A percentile compares a stretch with the other conserved stretches of the same genome.
Conservation (phyloP, 1,284 basidiomycete genomes). For the Cutaneotrichosporon spelunceum region DNA sequence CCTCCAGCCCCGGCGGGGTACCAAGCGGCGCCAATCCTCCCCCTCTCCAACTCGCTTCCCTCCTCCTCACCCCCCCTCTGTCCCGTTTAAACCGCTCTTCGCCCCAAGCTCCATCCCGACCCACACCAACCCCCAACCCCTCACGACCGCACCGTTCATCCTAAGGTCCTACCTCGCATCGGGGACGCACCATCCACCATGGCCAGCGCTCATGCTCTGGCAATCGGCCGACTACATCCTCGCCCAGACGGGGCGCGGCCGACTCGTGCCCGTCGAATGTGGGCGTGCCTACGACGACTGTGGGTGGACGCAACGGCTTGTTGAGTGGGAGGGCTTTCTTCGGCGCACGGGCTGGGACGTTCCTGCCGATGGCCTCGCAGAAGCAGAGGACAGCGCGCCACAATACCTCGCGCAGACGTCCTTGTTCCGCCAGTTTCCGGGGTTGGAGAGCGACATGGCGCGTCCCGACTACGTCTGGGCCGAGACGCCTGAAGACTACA, state of each 20-base stretch:
- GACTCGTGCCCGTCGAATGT: slow-evolving; percentile 86
- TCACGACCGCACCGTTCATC: slow-evolving; percentile 64
- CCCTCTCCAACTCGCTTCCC: not conserved
- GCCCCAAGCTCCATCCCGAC: slow-evolving; percentile 46
- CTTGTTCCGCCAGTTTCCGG: slow-evolving; percentile 79
- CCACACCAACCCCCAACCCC: slow-evolving; percentile 53
- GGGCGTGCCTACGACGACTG: slow-evolving; percentile 76
- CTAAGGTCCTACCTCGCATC: slow-evolving; percentile 58
- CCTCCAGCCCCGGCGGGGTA: slow-evolving; percentile 8
- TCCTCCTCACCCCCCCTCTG: not conserved
- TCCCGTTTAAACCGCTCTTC: slow-evolving; percentile 1
- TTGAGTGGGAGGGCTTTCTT: slow-evolving; percentile 75
- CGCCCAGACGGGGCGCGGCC: slow-evolving; percentile 65
- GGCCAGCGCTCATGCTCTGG: slow-evolving; percentile 61
- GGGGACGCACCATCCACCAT: slow-evolving; percentile 68
- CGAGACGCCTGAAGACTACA: slow-evolving; percentile 57
- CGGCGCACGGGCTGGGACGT: slow-evolving; percentile 56
- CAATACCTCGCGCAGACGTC: slow-evolving; percentile 91
- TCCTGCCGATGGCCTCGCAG: not conserved
- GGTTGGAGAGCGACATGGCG: slow-evolving; percentile 67
- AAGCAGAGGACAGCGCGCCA: slow-evolving; percentile 19
- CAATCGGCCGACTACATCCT: slow-evolving; percentile 64
- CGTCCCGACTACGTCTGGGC: slow-evolving; percentile 83
- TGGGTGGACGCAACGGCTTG: slow-evolving; percentile 77
- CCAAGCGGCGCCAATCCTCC: slow-evolving; percentile 4